phyloP scores from a whole-genome alignment of 169 alveolate species.

The Babesia gibsoni region DNA sequence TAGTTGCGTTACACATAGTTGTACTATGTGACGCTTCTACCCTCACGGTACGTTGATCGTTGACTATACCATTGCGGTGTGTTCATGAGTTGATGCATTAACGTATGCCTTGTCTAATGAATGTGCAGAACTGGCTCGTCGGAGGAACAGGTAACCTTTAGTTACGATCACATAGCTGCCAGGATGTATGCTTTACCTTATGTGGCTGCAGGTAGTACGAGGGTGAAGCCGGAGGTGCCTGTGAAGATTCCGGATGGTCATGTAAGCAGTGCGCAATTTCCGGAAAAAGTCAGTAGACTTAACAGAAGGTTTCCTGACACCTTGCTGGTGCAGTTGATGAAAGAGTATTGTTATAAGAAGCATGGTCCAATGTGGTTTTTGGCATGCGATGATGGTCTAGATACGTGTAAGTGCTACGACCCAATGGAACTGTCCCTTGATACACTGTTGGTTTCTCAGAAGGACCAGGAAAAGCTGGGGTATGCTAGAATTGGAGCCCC shows the following conservation, averaged over 20 bases:
- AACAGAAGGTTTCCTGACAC: not conserved
- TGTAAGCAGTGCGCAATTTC: not conserved
- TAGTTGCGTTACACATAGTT: not conserved
- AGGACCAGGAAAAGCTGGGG: not conserved
- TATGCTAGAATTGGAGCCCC: constrained; percentile 1
- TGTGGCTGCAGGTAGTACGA: not conserved
- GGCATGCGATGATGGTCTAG: not conserved
- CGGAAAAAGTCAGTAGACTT: not conserved
- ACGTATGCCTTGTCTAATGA: too few relatives aligned
- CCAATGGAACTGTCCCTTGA: not conserved
- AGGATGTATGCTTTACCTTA: too few relatives aligned
- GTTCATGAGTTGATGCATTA: too few relatives aligned
- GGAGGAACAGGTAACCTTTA: too few relatives aligned
- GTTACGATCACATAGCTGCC: too few relatives aligned
- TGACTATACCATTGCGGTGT: too few relatives aligned
- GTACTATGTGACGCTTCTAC: not conserved
- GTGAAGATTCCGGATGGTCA: too few relatives aligned
- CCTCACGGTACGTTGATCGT: constrained; percentile 8
- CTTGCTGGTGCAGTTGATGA: constrained; percentile 11
- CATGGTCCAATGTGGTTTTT: not conserved
- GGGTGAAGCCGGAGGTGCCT: too few relatives aligned
- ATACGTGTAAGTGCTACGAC: not conserved
- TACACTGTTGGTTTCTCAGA: not conserved
- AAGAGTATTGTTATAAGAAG: not conserved
- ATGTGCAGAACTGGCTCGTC: too few relatives aligned